Evolutionary conservation across 768 basidiomycete genomes (phyloP).

Genomic region (Nevesoporus exiguus): DNA sequence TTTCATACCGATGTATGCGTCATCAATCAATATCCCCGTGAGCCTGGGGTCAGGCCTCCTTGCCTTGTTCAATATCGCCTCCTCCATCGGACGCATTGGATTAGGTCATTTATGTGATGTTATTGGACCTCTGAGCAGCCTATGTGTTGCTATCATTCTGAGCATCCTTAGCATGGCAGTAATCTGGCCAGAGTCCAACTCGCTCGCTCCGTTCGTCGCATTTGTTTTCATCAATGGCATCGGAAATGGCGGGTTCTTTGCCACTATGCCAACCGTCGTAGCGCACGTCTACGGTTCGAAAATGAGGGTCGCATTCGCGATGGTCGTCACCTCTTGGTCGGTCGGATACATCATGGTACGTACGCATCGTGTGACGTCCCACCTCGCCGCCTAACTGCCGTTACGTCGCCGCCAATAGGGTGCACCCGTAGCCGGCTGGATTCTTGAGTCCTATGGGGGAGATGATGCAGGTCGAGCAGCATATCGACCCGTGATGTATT

Average conservation of each 20-base stretch:
- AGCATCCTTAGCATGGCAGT: background rate
- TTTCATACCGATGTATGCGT: conserved; percentile 34
- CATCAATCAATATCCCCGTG: background rate
- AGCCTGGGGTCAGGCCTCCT: background rate
- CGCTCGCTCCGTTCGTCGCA: conserved; percentile 18
- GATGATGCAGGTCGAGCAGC: conserved; percentile 16
- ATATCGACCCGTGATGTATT: conserved; percentile 33
- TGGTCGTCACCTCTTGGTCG: conserved; percentile 22
- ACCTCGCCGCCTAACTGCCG: background rate
- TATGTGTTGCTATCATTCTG: background rate
- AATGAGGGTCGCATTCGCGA: conserved; percentile 27
- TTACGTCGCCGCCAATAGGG: conserved; percentile 14
- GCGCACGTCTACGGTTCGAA: conserved; percentile 21
- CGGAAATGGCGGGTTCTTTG: conserved; percentile 34
- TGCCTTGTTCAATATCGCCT: conserved; percentile 2
- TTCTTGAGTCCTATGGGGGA: conserved; percentile 27
- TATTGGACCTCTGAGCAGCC: background rate
- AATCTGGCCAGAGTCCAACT: conserved; percentile 1
- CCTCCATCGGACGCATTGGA: background rate
- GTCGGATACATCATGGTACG: background rate
- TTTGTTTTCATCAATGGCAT: conserved; percentile 28
- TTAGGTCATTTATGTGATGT: conserved; percentile 1
- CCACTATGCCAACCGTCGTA: conserved; percentile 33
- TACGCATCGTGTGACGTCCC: background rate
- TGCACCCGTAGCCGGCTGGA: conserved; percentile 29